phyloP scores from a whole-genome alignment of 163 green algal species.

The Trebouxia gelatinosa region DNA sequence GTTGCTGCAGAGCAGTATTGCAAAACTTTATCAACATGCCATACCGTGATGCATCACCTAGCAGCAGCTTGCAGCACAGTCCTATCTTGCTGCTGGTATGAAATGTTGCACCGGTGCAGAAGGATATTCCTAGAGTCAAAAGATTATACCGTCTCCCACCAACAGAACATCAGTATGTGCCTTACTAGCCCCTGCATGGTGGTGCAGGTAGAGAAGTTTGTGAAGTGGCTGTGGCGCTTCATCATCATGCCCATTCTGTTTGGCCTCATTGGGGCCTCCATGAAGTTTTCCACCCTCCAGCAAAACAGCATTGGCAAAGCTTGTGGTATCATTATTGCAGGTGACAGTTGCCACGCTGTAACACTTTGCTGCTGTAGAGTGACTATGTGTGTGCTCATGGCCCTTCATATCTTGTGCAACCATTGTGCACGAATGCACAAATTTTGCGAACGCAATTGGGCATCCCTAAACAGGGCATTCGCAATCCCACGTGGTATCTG shows the following conservation, averaged over 20 bases:
- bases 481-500: too few relatives aligned
- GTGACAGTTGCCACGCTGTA: too few relatives aligned
- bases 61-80: not conserved
- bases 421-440: too few relatives aligned
- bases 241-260: constrained; percentile 82
- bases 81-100: not conserved
- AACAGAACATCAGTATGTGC: too few relatives aligned
- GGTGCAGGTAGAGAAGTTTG: constrained; percentile 41
- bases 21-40: not conserved
- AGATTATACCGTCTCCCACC: not conserved
- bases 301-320: constrained; percentile 62
- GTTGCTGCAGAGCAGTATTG: too few relatives aligned
- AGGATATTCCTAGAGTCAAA: not conserved
- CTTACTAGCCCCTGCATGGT: too few relatives aligned
- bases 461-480: too few relatives aligned
- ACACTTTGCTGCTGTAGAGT: too few relatives aligned
- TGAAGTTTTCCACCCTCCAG: constrained; percentile 63
- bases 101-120: too few relatives aligned
- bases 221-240: constrained; percentile 62
- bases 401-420: too few relatives aligned
- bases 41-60: not conserved
- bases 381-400: too few relatives aligned
- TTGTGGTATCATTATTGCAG: constrained; percentile 58
- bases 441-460: too few relatives aligned
- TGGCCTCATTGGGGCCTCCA: constrained; percentile 69